Conservation (phyloP, 208 protist species). For the Leishmania tarentolae region DNA sequence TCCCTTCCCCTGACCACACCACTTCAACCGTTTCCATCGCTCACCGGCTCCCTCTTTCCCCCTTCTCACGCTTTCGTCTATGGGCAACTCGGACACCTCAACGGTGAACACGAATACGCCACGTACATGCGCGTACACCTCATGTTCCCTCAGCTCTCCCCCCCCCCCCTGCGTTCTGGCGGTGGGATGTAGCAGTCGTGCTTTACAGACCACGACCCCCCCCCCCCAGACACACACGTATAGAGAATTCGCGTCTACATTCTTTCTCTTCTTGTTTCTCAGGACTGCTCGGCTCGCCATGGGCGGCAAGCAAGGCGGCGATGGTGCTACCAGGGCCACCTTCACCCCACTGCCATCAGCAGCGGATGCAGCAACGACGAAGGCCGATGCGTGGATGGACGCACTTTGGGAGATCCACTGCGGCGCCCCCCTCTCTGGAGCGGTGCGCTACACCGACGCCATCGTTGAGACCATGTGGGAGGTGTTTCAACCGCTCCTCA, state of each 20-base stretch:
- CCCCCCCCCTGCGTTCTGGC: neutral
- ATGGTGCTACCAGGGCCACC: neutral
- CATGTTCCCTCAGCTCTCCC: neutral
- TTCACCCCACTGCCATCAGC: neutral
- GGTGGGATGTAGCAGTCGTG: neutral
- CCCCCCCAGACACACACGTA: slow-evolving; percentile 2
- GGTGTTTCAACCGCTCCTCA: slow-evolving; percentile 61
- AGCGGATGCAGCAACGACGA: slow-evolving; percentile 13
- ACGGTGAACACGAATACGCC: neutral
- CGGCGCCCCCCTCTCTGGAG: slow-evolving; percentile 28
- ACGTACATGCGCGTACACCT: neutral
- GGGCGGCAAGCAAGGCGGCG: neutral
- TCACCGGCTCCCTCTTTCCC: neutral
- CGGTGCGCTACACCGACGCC: slow-evolving; percentile 57
- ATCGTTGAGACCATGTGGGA: slow-evolving; percentile 76
- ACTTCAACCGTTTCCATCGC: neutral
- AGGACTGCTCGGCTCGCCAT: neutral
- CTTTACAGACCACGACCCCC: neutral
- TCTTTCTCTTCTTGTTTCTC: neutral
- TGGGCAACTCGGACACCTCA: neutral
- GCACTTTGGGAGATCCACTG: slow-evolving; percentile 70
- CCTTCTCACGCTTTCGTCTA: neutral
- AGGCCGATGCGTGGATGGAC: slow-evolving; percentile 43
- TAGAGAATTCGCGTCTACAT: neutral
- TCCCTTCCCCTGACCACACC: neutral